phyloP scores from a whole-genome alignment of 2,329 filamentous ascomycete species.

The Fusarium pseudoanthophilum region DNA sequence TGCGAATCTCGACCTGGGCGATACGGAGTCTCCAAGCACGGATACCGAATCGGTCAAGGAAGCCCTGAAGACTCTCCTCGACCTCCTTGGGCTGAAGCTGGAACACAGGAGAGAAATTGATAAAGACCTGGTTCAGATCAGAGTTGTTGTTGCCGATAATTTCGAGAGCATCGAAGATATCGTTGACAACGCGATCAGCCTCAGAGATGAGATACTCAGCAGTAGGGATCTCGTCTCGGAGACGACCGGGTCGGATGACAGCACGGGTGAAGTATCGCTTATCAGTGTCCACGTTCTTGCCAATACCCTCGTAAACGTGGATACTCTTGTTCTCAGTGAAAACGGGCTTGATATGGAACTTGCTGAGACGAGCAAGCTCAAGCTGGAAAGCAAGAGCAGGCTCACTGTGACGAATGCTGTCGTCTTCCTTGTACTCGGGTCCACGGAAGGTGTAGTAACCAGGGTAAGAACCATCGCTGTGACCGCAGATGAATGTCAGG shows the following conservation, averaged over 20 bases:
- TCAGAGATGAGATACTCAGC: slow-evolving; percentile 98
- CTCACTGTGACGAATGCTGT: slow-evolving; percentile 96
- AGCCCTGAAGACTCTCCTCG: slow-evolving; percentile 91
- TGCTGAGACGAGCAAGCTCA: slow-evolving; percentile 90
- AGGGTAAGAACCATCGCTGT: slow-evolving; percentile 92
- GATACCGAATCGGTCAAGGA: slow-evolving; percentile 95
- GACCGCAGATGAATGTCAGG: slow-evolving; percentile 95
- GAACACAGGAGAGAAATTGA: slow-evolving; percentile 99
- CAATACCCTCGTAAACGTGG: slow-evolving; percentile 96
- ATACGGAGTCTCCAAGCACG: slow-evolving; percentile 97
- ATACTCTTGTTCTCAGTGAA: slow-evolving; percentile 99
- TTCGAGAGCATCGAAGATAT: slow-evolving; percentile 96
- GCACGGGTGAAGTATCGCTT: slow-evolving; percentile 99
- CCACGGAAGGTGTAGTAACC: slow-evolving; percentile 99
- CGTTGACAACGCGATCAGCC: slow-evolving; percentile 94
- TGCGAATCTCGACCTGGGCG: slow-evolving; percentile 96
- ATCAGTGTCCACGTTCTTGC: slow-evolving; percentile 94
- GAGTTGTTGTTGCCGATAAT: slow-evolving; percentile 99
- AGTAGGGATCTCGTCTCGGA: slow-evolving; percentile 98
- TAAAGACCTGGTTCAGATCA: slow-evolving; percentile 99
- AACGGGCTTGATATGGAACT: slow-evolving; percentile 98
- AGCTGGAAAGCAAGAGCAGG: slow-evolving; percentile 98
- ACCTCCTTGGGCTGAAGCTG: slow-evolving; percentile 89
- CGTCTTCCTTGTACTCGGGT: slow-evolving; percentile 87
- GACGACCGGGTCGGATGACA: slow-evolving; percentile 90